Evolutionary conservation across 1,139 yeast genomes (phyloP).

Genomic region (Blastobotrys buckinghamii): DNA sequence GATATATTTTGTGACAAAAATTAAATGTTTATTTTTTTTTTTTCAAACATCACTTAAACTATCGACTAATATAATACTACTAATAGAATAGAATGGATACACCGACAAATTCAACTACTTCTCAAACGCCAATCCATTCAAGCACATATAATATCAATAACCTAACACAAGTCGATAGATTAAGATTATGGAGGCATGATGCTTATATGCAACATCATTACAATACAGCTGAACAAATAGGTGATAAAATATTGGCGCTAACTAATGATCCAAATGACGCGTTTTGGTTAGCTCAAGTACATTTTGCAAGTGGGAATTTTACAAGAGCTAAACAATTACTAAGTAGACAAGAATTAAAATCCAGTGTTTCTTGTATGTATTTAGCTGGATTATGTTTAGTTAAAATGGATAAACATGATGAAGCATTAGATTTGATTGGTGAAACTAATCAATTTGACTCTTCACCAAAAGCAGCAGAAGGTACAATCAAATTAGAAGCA

Average conservation of each 20-base stretch:
- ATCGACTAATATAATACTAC: no score
- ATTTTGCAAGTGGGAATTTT: constrained; percentile 67
- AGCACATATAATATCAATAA: constrained; percentile 12
- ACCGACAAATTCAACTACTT: neutral
- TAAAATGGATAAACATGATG: constrained; percentile 77
- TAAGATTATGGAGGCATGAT: constrained; percentile 90
- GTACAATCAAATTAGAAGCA: constrained; percentile 75
- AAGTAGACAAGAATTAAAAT: constrained; percentile 32
- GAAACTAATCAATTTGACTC: constrained; percentile 8
- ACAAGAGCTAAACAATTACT: constrained; percentile 70
- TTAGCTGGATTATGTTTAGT: constrained; percentile 72
- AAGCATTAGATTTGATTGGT: constrained; percentile 81
- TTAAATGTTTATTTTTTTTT: no score
- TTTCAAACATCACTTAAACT: no score
- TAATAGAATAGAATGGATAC: neutral
- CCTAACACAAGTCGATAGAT: constrained; percentile 74
- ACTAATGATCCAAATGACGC: constrained; percentile 88
- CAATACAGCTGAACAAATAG: constrained; percentile 83
- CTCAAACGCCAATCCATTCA: neutral
- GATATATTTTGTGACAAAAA: no score
- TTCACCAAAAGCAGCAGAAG: constrained; percentile 7
- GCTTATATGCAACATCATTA: constrained; percentile 91
- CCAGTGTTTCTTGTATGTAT: constrained; percentile 70
- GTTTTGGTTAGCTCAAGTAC: constrained; percentile 92
- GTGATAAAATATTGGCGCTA: constrained; percentile 79